Base-by-base conservation (phyloP, 805 yeast species). In the Wickerhamiella domercqiae region DNA sequence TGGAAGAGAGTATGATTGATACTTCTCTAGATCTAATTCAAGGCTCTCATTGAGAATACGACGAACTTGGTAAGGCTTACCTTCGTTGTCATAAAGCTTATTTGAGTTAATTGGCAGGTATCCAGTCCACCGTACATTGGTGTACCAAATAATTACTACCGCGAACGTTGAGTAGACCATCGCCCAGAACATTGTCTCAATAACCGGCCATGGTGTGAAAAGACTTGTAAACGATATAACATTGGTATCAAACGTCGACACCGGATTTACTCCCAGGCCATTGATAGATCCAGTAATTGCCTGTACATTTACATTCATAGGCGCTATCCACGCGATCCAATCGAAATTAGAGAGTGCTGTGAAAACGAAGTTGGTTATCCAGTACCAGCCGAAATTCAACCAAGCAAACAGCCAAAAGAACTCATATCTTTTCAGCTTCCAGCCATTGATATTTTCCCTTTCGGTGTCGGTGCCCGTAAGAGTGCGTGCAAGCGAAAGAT, bases 361-460 rank as follows among this genome's bases (percentile, higher is more conserved):
- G 57, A 75, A 75, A 17, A 78, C 59, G 49, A 62, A 75, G 39
- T 75, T 78, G 3, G 83, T 82, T 45, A 78, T 57, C 73, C 78
- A 75, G 49, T 71, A 71, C 68, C 75, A 76, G 3, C 65, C 43
- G 46, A 74, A 73, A 18, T 65, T 53, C n/a, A 56, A 52, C 13
- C 47, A 35, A 37, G 70, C 61, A 2, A 61, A 62, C 25, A 59
- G 37, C 21, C 61, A 42, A 55, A 75, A 75, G 45, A 72, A 67
- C 38, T 53, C 57, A 46, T 63, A 66, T 37, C 75, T 61, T 4
- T 71, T 58, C 30, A 74, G 61, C 25, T 51, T 64, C 82, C 82
- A 75, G 2, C 80, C 79, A 47, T 70, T 62, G 21, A 71, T 66
- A 63, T 30, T 30, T 14, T 30, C 18, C 7, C 33, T 20, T 15